Percentiles rank a stretch among this genome's conserved stretches.
phyloP scores from a whole-genome alignment of 106 monocot genomes.

The Narthecium ossifragum region DNA sequence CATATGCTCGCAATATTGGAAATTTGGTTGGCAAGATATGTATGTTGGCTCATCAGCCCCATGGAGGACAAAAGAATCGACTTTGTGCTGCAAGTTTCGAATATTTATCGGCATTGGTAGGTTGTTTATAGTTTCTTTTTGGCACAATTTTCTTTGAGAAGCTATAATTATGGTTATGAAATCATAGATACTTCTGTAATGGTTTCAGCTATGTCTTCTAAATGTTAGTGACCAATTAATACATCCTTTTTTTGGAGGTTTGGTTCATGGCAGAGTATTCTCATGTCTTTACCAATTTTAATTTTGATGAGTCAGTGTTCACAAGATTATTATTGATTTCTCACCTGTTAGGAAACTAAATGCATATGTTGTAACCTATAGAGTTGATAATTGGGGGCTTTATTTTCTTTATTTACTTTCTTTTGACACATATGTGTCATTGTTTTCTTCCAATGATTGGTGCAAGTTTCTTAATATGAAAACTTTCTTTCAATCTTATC shows the following conservation, averaged over 20 bases:
- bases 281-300: slow-evolving; percentile 66
- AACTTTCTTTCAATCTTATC: no score
- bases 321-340: no score
- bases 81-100: slow-evolving; percentile 69
- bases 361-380: no score
- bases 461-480: no score
- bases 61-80: slow-evolving; percentile 26
- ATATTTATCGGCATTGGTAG: slow-evolving; percentile 77
- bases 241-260: slow-evolving; percentile 42
- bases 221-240: background rate
- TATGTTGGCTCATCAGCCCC: slow-evolving; percentile 32
- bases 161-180: no score
- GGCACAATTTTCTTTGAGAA: background rate
- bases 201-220: background rate
- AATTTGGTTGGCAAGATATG: slow-evolving; percentile 52
- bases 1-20: slow-evolving; percentile 74
- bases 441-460: no score
- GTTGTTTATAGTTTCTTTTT: slow-evolving; percentile 3
- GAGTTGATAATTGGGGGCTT: no score
- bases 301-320: slow-evolving; percentile 50
- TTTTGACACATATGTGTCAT: no score
- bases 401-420: no score
- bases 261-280: slow-evolving; percentile 91
- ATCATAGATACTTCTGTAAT: no score
- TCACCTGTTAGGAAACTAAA: no score